Conservation (phyloP, 306 rosid species). For the Castanea crenata region DNA sequence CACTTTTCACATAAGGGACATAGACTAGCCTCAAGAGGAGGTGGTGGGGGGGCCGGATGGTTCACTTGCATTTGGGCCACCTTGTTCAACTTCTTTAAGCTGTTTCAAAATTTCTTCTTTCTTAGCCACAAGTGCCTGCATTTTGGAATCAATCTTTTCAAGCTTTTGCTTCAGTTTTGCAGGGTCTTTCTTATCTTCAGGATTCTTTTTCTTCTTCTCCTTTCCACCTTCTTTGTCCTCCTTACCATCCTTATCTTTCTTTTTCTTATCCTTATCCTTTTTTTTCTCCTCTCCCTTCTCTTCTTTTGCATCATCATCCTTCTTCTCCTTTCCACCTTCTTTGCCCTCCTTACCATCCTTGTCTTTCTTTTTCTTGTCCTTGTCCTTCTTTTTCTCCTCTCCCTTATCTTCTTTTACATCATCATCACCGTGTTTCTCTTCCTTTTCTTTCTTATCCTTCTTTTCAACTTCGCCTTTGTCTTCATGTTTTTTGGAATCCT, state of each 20-base stretch:
- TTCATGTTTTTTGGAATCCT: constrained; percentile 18
- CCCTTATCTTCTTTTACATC: not conserved
- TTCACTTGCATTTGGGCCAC: constrained; percentile 17
- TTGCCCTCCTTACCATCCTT: constrained; percentile 7
- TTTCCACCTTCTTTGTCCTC: constrained; percentile 16
- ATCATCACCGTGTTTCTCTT: constrained; percentile 18
- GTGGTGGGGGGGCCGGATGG: not conserved
- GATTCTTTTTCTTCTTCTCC: constrained; percentile 53
- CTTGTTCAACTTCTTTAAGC: constrained; percentile 42
- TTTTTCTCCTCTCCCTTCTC: constrained; percentile 8
- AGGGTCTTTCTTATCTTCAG: constrained; percentile 57
- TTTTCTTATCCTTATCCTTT: not conserved
- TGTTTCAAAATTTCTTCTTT: constrained; percentile 48
- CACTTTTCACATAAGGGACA: not conserved
- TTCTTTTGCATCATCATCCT: not conserved
- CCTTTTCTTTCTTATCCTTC: constrained; percentile 13
- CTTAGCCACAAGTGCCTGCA: constrained; percentile 45
- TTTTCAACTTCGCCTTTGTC: constrained; percentile 17
- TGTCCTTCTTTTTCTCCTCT: constrained; percentile 13
- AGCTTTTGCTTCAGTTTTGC: constrained; percentile 51
- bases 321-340: constrained; percentile 15
- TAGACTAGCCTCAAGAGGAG: constrained; percentile 13
- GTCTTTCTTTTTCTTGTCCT: not conserved
- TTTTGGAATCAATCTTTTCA: constrained; percentile 51
- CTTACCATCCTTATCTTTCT: constrained; percentile 13